These are phyloP conservation scores for Enterospora canceri DNA, from an alignment of 371 early-diverging fungal species.

Conservation along the genomic window DNA sequence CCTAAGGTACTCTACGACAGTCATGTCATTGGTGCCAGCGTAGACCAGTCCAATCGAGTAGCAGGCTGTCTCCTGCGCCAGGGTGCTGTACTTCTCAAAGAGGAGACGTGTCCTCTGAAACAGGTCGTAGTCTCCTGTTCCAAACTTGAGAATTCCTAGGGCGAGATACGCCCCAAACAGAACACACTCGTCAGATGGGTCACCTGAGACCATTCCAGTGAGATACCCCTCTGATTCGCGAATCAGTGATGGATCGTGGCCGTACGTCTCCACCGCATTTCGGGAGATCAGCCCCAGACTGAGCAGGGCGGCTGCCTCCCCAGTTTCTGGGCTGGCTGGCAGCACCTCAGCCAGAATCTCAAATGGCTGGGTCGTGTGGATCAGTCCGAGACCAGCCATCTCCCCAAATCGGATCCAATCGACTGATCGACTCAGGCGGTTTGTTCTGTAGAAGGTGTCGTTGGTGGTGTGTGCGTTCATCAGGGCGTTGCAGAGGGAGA, in stretches of 20 bases:
- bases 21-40: constrained; percentile 12
- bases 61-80: constrained; percentile 89
- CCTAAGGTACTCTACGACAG: constrained; percentile 53
- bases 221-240: constrained; percentile 65
- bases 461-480: constrained; percentile 93
- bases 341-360: constrained; percentile 58
- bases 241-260: constrained; percentile 63
- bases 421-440: constrained; percentile 87
- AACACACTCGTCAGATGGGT: constrained; percentile 51
- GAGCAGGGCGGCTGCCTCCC: constrained; percentile 86
- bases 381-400: constrained; percentile 89
- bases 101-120: constrained; percentile 31
- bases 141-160: constrained; percentile 61
- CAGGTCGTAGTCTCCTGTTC: constrained; percentile 63
- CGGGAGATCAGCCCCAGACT: constrained; percentile 75
- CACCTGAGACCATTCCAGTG: too few species aligned
- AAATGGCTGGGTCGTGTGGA: constrained; percentile 63
- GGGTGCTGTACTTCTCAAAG: constrained; percentile 67
- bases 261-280: constrained; percentile 59
- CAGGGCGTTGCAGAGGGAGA: constrained; percentile 87
- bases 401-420: constrained; percentile 98
- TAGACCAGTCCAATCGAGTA: constrained; percentile 73
- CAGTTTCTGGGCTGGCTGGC: constrained; percentile 61
- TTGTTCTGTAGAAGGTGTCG: constrained; percentile 86
- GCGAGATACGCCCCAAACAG: constrained; percentile 90